phyloP scores from a whole-genome alignment of 2,329 filamentous ascomycete species.

The Microdochium nivale region DNA sequence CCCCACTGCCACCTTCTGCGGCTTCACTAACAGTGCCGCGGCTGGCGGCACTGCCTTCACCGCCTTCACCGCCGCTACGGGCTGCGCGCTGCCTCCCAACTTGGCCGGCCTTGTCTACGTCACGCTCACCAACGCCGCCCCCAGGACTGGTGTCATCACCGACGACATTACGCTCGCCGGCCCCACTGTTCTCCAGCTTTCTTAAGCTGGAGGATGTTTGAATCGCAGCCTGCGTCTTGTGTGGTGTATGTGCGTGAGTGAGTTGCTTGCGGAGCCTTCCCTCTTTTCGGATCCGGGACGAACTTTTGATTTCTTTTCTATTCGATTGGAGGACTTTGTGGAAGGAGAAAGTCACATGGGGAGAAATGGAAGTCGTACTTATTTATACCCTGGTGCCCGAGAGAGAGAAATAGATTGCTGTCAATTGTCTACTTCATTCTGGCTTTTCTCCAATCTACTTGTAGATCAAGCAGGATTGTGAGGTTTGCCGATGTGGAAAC shows the following conservation, averaged over 20 bases:
- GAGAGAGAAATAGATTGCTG: too few species aligned
- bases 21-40: constrained; percentile 54
- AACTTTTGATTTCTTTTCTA: background rate
- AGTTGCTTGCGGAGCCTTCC: background rate
- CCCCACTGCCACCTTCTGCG: constrained; percentile 49
- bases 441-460: background rate
- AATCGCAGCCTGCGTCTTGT: too few species aligned
- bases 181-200: constrained; percentile 47
- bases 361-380: background rate
- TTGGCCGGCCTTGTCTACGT: constrained; percentile 59
- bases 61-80: constrained; percentile 40
- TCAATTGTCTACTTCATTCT: too few species aligned
- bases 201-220: constrained; percentile 21
- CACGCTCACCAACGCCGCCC: constrained; percentile 48
- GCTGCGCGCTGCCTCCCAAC: constrained; percentile 53
- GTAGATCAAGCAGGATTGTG: background rate
- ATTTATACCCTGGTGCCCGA: background rate
- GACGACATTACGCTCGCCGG: constrained; percentile 61
- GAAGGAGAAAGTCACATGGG: background rate
- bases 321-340: background rate
- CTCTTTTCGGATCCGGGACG: background rate
- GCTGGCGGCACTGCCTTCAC: constrained; percentile 53
- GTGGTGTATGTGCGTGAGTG: background rate
- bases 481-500: background rate
- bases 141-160: constrained; percentile 40